Evolutionary conservation across 1,284 basidiomycete species (phyloP).

Genomic region (Inonotus obliquus): DNA sequence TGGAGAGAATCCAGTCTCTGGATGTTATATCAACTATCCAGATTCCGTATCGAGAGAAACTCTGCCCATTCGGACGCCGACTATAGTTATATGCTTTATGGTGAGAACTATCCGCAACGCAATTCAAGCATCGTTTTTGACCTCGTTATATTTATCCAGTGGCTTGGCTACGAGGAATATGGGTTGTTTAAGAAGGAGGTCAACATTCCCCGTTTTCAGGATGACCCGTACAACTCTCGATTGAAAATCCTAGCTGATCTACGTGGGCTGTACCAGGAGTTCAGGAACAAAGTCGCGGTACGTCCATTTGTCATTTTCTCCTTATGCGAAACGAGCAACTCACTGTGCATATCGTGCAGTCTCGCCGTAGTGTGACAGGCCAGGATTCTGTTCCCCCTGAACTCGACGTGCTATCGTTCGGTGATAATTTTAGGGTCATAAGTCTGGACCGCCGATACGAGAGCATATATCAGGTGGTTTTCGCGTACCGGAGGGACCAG

Average conservation of each 20-base stretch:
- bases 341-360: background rate
- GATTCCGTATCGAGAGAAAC: background rate
- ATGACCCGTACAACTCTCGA: background rate
- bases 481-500: background rate
- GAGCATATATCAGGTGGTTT: background rate
- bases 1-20: background rate
- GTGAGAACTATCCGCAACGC: background rate
- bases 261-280: background rate
- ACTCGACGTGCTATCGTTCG: background rate
- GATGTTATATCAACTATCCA: background rate
- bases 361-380: background rate
- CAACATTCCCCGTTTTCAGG: background rate
- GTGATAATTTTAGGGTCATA: background rate
- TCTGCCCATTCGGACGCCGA: background rate
- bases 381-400: background rate
- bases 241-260: background rate
- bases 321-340: background rate
- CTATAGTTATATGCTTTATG: background rate
- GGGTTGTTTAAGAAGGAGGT: background rate
- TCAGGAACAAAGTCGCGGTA: background rate
- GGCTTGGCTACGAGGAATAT: background rate
- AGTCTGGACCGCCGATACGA: background rate
- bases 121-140: background rate
- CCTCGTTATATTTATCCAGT: background rate
- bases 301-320: background rate